Evolutionary conservation across 345 rosid genomes (phyloP), one percentile per base, ranked within the genome.

Genomic region (Hibiscus mutabilis): DNA sequence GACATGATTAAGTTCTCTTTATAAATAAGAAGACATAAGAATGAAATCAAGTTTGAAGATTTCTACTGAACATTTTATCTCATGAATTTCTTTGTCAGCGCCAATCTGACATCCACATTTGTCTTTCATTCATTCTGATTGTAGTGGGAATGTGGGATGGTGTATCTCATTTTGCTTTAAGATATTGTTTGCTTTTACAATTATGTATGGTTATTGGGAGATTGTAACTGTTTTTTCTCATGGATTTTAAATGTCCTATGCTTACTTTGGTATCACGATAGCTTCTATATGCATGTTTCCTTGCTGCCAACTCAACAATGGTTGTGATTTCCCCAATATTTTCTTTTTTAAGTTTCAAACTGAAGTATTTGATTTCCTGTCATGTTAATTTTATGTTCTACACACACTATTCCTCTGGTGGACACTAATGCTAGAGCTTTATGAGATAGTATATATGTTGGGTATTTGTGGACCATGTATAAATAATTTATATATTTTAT

Each of bases 401-500:
- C 6, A 2, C 58, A 24, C 6, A 10, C 18, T 2, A 67, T 15
- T 68, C 25, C 21, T 49, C 22, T 22, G 49, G 16, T 53, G 29
- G 59, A 46, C 37, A 46, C 22, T 46, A 25, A 66, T 44, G 18
- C 22, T 27, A 27, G 24, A 5, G 24, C 58, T 47, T 25, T 49
- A 10, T 6, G 3, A 47, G 42, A 16, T 5, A 49, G 14, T 67
- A 21, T 47, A 47, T 16, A 15, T 16, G 3, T 49, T 67, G 12
- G 40, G 2, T 67, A 67, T 19, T 67, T 67, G 2, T 49, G 59
- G 71, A 67, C 42, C 40, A 29, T 68, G 46, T 42, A 18, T 62
- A 27, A 46, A 29, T 67, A 66, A 58, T 67, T 62, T 64, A 5
- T 62, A 66, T 56, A 9, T 24, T 73, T 66, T 78, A 29, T 71